These are phyloP conservation scores for Bassia scoparia DNA, from an alignment of 148 eudicot genomes.

Conservation along the genomic window DNA sequence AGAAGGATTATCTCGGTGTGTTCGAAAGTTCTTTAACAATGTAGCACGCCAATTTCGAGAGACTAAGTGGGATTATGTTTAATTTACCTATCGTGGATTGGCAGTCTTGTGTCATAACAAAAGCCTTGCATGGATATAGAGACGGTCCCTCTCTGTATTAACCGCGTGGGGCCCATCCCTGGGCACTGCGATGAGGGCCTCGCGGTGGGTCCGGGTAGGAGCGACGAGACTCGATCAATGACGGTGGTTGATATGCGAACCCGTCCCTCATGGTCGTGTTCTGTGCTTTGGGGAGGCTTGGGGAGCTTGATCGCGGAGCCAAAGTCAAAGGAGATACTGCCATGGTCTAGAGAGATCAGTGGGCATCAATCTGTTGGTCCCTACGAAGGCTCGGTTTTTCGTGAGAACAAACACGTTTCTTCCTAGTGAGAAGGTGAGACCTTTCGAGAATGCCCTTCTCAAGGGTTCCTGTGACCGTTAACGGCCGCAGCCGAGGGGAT, in stretches of 20 bases:
- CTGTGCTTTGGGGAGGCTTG: slow-evolving; percentile 54
- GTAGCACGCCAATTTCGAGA: too few species aligned
- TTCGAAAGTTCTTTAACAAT: too few species aligned
- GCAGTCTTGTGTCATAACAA: slow-evolving; percentile 24
- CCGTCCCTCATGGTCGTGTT: slow-evolving; percentile 46
- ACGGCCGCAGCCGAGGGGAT: slow-evolving; percentile 30
- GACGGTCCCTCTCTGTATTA: slow-evolving; percentile 28
- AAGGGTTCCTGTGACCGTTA: slow-evolving; percentile 40
- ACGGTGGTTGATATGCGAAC: slow-evolving; percentile 49
- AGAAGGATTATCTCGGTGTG: too few species aligned
- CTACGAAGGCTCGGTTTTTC: slow-evolving; percentile 26
- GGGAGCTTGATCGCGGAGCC: slow-evolving; percentile 39
- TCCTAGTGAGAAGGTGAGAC: slow-evolving; percentile 28
- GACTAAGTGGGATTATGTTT: background rate
- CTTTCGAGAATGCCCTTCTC: slow-evolving; percentile 30
- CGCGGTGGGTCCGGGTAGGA: background rate
- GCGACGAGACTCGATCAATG: slow-evolving; percentile 18
- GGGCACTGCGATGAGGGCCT: background rate
- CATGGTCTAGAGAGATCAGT: slow-evolving; percentile 35
- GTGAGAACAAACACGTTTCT: background rate
- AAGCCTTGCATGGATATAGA: slow-evolving; percentile 8
- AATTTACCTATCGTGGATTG: slow-evolving; percentile 32
- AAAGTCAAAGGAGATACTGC: slow-evolving; percentile 53
- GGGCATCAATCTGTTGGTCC: slow-evolving; percentile 42
- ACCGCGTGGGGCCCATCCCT: slow-evolving; percentile 51